Conservation (phyloP, 1,284 basidiomycete genomes). For the Irpex rosettiformis region DNA sequence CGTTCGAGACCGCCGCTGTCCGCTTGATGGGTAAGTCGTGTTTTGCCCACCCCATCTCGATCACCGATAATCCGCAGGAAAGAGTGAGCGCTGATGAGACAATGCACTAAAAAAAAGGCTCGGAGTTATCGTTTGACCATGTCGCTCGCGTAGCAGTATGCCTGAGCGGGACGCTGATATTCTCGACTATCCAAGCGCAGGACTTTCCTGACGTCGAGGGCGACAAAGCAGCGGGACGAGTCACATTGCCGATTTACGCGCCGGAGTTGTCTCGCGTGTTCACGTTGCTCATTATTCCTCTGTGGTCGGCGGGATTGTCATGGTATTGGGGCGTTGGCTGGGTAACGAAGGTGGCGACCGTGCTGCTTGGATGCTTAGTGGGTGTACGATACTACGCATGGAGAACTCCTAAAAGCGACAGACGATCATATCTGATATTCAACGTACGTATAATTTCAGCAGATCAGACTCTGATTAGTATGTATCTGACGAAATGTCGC, state of each 20-base stretch:
- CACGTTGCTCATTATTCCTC: conserved; percentile 22
- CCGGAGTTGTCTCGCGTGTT: conserved; percentile 27
- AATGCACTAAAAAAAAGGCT: background rate
- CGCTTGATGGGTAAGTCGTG: conserved; percentile 24
- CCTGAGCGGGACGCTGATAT: conserved; percentile 28
- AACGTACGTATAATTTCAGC: conserved; percentile 22
- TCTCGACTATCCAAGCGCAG: conserved; percentile 33
- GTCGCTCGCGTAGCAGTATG: conserved; percentile 23
- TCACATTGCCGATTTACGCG: conserved; percentile 31
- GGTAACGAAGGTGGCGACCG: conserved; percentile 17
- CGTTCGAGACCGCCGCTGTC: conserved; percentile 32
- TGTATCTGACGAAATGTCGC: background rate
- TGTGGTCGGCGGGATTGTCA: conserved; percentile 27
- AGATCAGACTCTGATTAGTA: background rate
- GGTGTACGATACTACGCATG: conserved; percentile 24
- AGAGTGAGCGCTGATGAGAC: background rate
- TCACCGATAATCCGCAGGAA: background rate
- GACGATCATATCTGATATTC: conserved; percentile 25
- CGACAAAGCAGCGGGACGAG: conserved; percentile 26
- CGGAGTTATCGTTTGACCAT: conserved; percentile 15
- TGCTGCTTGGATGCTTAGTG: conserved; percentile 23
- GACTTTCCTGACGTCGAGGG: conserved; percentile 35
- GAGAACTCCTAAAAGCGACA: conserved; percentile 19
- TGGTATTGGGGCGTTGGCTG: conserved; percentile 22
- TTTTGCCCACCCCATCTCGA: conserved; percentile 3